A percentile compares a stretch with the other conserved stretches of the same genome.
These are phyloP conservation scores for Polygonum aviculare DNA, from an alignment of 148 eudicot genomes.

Conservation along the genomic window DNA sequence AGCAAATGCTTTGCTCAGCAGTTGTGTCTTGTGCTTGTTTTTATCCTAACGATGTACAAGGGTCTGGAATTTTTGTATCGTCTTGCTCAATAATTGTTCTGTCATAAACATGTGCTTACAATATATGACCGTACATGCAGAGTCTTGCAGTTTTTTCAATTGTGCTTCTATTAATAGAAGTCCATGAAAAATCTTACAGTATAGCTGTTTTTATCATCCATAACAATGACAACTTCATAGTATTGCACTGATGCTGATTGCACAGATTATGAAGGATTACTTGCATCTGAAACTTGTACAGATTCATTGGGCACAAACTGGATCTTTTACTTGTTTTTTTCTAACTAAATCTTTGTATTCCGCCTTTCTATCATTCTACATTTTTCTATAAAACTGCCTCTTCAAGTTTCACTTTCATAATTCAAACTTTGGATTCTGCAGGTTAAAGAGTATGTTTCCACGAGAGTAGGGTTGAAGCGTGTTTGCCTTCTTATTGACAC, in stretches of 20 bases:
- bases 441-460: slow-evolving; percentile 94
- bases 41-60: neutral
- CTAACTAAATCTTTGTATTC: neutral
- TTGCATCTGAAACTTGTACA: neutral
- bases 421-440: slow-evolving; percentile 18
- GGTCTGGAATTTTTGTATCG: neutral
- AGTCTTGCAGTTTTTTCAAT: neutral
- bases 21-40: neutral
- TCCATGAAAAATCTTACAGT: neutral
- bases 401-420: neutral
- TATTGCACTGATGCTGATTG: neutral
- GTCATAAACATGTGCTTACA: neutral
- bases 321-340: neutral
- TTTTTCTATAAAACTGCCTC: neutral
- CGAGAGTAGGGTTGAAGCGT: slow-evolving; percentile 67
- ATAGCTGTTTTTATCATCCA: neutral
- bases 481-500: slow-evolving; percentile 94
- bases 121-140: neutral
- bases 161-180: neutral
- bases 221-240: neutral
- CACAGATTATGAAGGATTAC: neutral
- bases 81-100: neutral
- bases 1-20: neutral
- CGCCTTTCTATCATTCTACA: neutral
- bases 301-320: neutral